These are phyloP conservation scores for Gracilaria gracilis DNA, from an alignment of 23 red algal species.

Conservation along the genomic window DNA sequence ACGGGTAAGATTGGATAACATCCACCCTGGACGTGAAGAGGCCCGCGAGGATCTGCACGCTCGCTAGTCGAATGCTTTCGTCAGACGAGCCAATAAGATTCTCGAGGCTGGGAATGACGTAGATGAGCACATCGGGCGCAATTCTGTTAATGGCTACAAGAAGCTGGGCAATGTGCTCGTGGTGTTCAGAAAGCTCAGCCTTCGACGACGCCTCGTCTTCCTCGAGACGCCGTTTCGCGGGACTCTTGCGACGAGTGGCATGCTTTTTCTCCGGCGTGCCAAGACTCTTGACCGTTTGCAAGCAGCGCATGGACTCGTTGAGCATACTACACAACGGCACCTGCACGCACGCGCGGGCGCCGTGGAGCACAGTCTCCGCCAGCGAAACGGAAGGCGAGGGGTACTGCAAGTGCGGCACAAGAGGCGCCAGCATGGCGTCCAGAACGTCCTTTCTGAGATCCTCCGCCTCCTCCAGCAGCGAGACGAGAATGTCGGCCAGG, in stretches of 20 bases:
- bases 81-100: constrained; percentile 41
- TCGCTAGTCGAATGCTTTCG: constrained; percentile 29
- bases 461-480: constrained; percentile 64
- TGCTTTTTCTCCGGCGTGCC: constrained; percentile 26
- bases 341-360: constrained; percentile 9
- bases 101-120: constrained; percentile 68
- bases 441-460: constrained; percentile 36
- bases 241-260: neutral
- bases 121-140: constrained; percentile 68
- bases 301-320: constrained; percentile 51
- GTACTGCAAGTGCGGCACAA: constrained; percentile 35
- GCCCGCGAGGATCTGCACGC: constrained; percentile 40
- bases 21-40: constrained; percentile 56
- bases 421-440: constrained; percentile 62
- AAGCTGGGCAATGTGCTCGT: constrained; percentile 55
- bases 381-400: constrained; percentile 28
- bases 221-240: constrained; percentile 18
- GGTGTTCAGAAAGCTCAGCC: constrained; percentile 44
- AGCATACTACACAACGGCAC: constrained; percentile 57
- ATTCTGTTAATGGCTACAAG: constrained; percentile 55
- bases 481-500: constrained; percentile 47
- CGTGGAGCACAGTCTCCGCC: constrained; percentile 33
- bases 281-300: constrained; percentile 14
- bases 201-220: constrained; percentile 30
- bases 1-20: constrained; percentile 46